Base-by-base conservation (phyloP, 768 basidiomycete species). In the Suillus variegatus region DNA sequence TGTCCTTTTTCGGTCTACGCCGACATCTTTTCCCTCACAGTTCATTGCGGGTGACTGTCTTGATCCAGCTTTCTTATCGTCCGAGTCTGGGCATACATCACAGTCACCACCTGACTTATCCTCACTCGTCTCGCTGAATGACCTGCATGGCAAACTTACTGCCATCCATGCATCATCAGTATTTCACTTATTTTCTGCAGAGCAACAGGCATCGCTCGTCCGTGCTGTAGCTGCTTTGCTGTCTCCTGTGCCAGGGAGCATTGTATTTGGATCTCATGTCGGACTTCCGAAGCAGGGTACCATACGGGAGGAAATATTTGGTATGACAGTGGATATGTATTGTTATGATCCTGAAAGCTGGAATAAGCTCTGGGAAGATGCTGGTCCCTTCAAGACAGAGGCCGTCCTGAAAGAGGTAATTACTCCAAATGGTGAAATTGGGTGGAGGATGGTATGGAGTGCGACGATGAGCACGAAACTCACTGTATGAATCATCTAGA, bases 11-110 rank as follows among this genome's bases (percentile, higher is more conserved):
- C 80, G 73, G 60, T 80, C 84, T 4, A 85, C 79, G 0, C 81
- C 83, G 0, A 75, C 82, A 46, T 79, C 82, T 0, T 89, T 86
- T 73, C 84, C 86, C 2, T 85, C 80, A 0, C 72, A 77, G 0
- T 90, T 91, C 70, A 62, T 90, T 18, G 74, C 79, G 14, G 89
- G 88, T 1, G 82, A 91, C 65, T 79, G 74, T 0, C 82, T 90
- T 56, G 80, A 88, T 65, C 74, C 81, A 8, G 64, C 67, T 3
- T 76, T 84, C 60, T 78, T 89, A 25, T 69, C 70, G 8, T 70
- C 72, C 52, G 72, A 75, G 52, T 69, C 71, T 36, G 49, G 70
- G 41, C 64, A 70, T 5, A 68, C 73, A 35, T 66, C 67, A 9
- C 28, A 54, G 8, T 61, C 60, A 1, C 28, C 49, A 8, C 77